Conservation (phyloP, 495 filamentous ascomycete genomes). For the Penicillium herquei region DNA sequence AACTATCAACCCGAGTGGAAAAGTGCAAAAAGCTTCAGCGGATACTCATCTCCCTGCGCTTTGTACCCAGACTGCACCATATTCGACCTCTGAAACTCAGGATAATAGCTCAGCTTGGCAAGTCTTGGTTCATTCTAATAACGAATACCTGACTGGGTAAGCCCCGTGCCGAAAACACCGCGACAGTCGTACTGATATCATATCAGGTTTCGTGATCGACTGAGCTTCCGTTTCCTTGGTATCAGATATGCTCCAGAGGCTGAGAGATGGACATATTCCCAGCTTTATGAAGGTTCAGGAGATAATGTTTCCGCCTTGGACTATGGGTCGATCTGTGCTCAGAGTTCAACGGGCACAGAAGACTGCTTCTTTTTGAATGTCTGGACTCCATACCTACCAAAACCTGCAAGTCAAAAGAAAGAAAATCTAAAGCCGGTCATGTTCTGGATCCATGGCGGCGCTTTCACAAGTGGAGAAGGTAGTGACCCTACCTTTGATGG, state of each 20-base stretch:
- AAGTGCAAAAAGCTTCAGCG: conserved; percentile 7
- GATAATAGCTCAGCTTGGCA: conserved; percentile 18
- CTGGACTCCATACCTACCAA: conserved; percentile 47
- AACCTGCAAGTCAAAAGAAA: conserved; percentile 15
- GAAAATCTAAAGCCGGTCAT: conserved; percentile 38
- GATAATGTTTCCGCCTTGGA: conserved; percentile 18
- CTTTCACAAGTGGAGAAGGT: conserved; percentile 40
- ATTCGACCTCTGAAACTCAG: conserved; percentile 12
- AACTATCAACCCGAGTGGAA: conserved; percentile 11
- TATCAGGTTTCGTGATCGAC: conserved; percentile 23
- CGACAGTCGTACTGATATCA: background rate
- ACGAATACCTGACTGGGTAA: conserved; percentile 22
- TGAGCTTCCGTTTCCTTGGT: conserved; percentile 24
- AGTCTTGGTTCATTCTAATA: conserved; percentile 17
- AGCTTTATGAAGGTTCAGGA: conserved; percentile 14
- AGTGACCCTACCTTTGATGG: conserved; percentile 40
- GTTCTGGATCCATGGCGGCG: conserved; percentile 50
- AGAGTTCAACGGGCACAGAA: conserved; percentile 22
- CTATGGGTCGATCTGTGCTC: conserved; percentile 17
- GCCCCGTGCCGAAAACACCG: background rate
- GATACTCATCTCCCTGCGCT: conserved; percentile 14
- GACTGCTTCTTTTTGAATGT: conserved; percentile 45
- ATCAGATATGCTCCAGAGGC: conserved; percentile 22
- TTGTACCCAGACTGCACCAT: conserved; percentile 21
- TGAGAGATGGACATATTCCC: conserved; percentile 21